Conservation (phyloP, 495 filamentous ascomycete species). For the Platismatia glauca region DNA sequence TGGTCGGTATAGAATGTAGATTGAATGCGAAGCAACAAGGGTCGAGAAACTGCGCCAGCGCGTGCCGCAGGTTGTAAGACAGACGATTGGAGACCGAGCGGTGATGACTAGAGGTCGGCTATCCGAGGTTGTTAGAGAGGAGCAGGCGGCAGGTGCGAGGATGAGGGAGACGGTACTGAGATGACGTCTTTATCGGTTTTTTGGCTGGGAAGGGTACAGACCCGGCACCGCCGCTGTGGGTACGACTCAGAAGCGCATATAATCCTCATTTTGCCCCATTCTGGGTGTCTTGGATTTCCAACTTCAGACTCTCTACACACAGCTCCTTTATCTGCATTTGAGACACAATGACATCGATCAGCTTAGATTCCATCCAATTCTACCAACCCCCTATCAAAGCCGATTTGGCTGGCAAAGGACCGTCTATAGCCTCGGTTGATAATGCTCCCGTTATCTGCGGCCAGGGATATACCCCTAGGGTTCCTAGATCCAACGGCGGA, state of each 20-base stretch:
- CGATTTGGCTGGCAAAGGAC: not conserved
- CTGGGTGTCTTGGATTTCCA: not conserved
- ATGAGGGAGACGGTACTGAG: not conserved
- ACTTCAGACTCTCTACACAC: not conserved
- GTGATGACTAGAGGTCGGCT: not conserved
- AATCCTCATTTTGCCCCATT: not conserved
- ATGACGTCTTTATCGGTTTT: not conserved
- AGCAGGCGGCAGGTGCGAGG: not conserved
- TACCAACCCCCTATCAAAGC: not conserved
- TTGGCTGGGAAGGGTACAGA: not conserved
- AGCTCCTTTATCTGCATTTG: not conserved
- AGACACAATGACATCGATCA: not conserved
- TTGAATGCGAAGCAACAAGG: not conserved
- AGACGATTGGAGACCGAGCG: constrained; percentile 5
- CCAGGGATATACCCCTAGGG: not conserved
- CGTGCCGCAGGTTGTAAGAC: not conserved
- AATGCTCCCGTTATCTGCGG: not conserved
- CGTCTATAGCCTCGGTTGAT: not conserved
- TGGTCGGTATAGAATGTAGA: not conserved
- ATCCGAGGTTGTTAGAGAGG: not conserved
- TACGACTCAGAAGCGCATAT: not conserved
- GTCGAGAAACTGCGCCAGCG: not conserved
- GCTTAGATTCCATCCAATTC: not conserved
- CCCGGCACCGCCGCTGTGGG: not conserved
- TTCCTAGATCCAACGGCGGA: not conserved